phyloP scores from a whole-genome alignment of 73 alveolate genomes.

The Uronychia setigera region DNA sequence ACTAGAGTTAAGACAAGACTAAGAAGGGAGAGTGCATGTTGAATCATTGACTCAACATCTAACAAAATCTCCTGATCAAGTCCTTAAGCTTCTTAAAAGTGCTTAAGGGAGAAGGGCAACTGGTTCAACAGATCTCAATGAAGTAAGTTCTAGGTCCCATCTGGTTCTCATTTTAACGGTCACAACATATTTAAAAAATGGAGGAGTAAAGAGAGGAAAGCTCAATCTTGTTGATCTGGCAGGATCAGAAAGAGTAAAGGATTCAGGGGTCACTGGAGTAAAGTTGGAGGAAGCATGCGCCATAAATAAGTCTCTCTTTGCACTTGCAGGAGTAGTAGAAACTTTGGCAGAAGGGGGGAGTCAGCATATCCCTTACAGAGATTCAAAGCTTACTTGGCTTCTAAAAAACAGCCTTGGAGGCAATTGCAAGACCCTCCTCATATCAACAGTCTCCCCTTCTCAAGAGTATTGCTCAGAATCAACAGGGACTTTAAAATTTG shows the following conservation, averaged over 20 bases:
- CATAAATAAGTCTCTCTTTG: constrained; percentile 55
- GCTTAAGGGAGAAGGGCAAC: constrained; percentile 1
- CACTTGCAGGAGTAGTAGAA: constrained; percentile 23
- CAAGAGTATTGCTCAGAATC: constrained; percentile 2
- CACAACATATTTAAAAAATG: background rate
- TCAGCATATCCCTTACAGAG: constrained; percentile 20
- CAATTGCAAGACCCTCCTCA: constrained; percentile 22
- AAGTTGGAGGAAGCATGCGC: constrained; percentile 72
- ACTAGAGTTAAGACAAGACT: background rate
- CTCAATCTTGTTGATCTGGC: constrained; percentile 47
- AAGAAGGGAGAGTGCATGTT: constrained; percentile 4
- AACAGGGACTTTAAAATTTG: constrained; percentile 10
- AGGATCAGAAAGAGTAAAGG: constrained; percentile 67
- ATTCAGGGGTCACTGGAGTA: constrained; percentile 65
- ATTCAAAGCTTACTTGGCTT: constrained; percentile 21
- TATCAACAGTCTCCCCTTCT: constrained; percentile 32
- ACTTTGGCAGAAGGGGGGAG: constrained; percentile 27
- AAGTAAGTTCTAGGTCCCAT: background rate
- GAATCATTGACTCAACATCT: background rate
- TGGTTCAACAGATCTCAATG: background rate
- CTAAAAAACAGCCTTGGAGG: constrained; percentile 30
- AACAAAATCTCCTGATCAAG: background rate
- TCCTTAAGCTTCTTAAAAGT: background rate
- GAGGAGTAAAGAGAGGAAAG: background rate
- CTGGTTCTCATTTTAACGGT: background rate